Evolutionary conservation across 768 basidiomycete genomes (phyloP), one percentile per base, ranked within the genome.

Genomic region (Lactifluus pinguis): DNA sequence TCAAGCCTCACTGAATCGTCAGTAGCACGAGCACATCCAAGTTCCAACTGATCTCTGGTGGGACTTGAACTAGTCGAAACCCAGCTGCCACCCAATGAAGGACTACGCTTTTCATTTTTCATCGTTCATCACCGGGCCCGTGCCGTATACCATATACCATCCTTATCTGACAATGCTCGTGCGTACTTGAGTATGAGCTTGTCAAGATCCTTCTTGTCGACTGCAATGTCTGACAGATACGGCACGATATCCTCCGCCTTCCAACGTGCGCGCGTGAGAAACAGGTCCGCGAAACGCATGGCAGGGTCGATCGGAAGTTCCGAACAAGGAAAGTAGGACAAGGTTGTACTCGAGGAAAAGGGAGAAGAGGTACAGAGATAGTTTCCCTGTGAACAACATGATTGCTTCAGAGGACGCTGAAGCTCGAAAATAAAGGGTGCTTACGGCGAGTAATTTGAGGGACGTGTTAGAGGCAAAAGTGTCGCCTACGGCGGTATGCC

Each of bases 201-300:
- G 70, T 98, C 95, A 44, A 89, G 79, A 68, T 92, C 92, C 72
- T 97, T 95, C 8, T 76, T 74, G 69, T 91, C 85, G n/a, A 93
- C 77, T 0, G 86, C 86, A 57, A 97, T 83, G 63, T 92, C 92
- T 6, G 77, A 72, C 13, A 98, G 74, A 74, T 95, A 98, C 4
- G 88, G 89, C 30, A 75, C 73, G 61, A 98, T 88, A 17, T 95
- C 92, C 13, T 87, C 84, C 6, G 78, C 80, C 68, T 80, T 84
- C 92, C 92, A 94, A 49, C 81, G 81, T 21, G 81, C 64, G 6
- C 86, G 83, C 9, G 86, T 87, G 42, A 91, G 76, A 77, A 99
- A 99, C 15, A 98, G 80, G 64, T 95, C 92, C 13, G 81, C 72
- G 74, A 98, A 98, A 15, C 95, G 86, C 8, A 83, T 80, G 1